Evolutionary conservation across 306 rosid genomes (phyloP).

Genomic region (Dryas octopetala): DNA sequence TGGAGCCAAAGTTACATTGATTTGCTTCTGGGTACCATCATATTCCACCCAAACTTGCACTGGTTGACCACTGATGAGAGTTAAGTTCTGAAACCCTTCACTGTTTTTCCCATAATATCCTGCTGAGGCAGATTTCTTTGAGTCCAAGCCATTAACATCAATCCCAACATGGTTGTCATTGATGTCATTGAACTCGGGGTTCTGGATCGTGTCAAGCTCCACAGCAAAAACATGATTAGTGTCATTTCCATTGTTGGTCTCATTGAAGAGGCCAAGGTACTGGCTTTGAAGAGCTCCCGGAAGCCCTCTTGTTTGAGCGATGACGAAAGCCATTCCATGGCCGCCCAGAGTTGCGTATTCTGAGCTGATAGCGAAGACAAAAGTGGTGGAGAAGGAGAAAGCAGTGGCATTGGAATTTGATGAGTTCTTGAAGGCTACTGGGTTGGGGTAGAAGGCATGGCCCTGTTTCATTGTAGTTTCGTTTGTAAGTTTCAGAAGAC

Average conservation of each 20-base stretch:
- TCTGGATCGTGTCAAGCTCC: conserved; percentile 6
- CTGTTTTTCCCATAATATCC: conserved; percentile 2
- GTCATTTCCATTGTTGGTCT: neutral
- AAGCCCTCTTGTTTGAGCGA: conserved; percentile 9
- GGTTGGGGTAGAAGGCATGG: conserved; percentile 12
- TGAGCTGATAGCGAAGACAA: neutral
- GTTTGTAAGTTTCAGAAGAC: conserved; percentile 5
- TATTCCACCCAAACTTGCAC: no score
- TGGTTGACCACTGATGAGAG: no score
- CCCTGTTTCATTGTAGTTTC: neutral
- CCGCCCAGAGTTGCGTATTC: neutral
- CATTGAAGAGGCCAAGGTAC: conserved; percentile 22
- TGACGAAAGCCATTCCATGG: conserved; percentile 17
- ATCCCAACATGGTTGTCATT: conserved; percentile 17
- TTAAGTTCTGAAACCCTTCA: no score
- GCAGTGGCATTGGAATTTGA: neutral
- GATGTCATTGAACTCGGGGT: neutral
- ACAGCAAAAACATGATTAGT: conserved; percentile 18
- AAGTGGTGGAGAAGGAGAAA: conserved; percentile 24
- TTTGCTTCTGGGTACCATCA: no score
- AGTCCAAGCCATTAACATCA: conserved; percentile 8
- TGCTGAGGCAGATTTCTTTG: neutral
- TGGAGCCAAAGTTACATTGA: no score
- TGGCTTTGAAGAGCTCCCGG: neutral
- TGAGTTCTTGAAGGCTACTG: conserved; percentile 17